A percentile compares a stretch with the other conserved stretches of the same genome.
Conservation (phyloP, 805 yeast species). For the Spathaspora hagerdaliae region DNA sequence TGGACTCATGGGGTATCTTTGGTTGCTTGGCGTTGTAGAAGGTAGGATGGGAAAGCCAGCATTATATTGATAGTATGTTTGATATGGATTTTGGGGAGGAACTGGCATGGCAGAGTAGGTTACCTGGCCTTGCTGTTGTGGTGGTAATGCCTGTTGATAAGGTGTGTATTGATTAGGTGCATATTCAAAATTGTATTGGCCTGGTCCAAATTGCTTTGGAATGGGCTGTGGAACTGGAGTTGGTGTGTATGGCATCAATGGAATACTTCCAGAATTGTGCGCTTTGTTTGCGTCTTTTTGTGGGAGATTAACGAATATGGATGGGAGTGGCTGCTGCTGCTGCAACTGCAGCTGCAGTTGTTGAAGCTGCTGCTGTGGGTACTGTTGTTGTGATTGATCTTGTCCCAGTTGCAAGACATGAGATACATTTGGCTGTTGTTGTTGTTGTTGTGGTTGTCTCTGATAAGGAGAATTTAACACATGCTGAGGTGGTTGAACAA, state of each 20-base stretch:
- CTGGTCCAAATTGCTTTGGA: neutral
- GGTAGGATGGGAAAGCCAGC: constrained; percentile 1
- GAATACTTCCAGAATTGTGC: neutral
- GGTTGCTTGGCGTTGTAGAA: neutral
- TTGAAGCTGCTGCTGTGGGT: neutral
- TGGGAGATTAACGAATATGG: constrained; percentile 3
- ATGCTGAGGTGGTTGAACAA: constrained; percentile 1
- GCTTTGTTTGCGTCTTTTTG: constrained; percentile 1
- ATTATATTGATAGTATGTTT: constrained; percentile 1
- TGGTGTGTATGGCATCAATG: constrained; percentile 1
- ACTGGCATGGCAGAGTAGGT: neutral
- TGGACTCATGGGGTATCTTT: constrained; percentile 4
- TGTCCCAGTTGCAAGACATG: neutral
- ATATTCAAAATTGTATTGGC: constrained; percentile 1
- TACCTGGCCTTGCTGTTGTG: constrained; percentile 1
- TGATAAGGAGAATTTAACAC: neutral
- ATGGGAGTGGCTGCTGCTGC: constrained; percentile 5
- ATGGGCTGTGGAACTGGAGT: constrained; percentile 1
- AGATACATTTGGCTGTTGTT: neutral
- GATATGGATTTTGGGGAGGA: constrained; percentile 1
- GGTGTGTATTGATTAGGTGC: neutral
- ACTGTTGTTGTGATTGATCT: neutral
- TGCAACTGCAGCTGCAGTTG: neutral
- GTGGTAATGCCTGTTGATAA: constrained; percentile 1
- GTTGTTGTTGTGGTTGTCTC: neutral